Base-by-base conservation (phyloP, 371 early-diverging fungal species). In the Zancudomyces culisetae region DNA sequence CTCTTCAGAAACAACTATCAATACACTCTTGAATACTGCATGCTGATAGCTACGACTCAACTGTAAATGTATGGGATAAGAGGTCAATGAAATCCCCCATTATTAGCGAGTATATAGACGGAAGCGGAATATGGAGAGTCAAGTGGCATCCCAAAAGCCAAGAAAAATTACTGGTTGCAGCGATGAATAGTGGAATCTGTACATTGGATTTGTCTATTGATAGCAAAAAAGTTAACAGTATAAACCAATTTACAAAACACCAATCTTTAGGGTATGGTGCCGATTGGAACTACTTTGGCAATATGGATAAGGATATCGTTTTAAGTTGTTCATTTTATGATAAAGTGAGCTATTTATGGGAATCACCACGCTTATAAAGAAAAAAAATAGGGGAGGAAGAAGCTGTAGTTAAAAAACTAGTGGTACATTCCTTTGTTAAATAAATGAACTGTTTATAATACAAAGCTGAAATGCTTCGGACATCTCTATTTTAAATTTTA, bases 271-370 rank as follows among this genome's bases (percentile, higher is more conserved):
- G 85, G 1, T 94, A 94, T 61, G 92, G 95, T 30, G 83, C 79
- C 0, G 91, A 90, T 63, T 94, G 93, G 93, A 75, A 79, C 24
- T 79, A 71, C 57, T 61, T 58, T 10, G 52, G 45, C 46, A 39
- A 39, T 2, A 21, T 13, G 3, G n/a, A 22, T 6, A 45, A 46
- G 20, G 62, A 68, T 42, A 62, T 85, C 35, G 73, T 87, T 15
- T 89, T 80, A 6, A 85, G 85, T 19, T 91, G 92, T 57, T 91
- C 91, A 3, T 94, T 94, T 60, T 94, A 94, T 60, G 91, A 94
- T 62, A 90, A 90, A 63, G 51, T 75, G 8, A 71, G 87, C 46
- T 83, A 83, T 58, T 64, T 94, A 2, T 94, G 95, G 78, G 41
- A 43, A 6, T 24, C 22, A 18, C 29, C 10, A 15, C 35, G 10